Evolutionary conservation across 1,284 basidiomycete genomes (phyloP), one percentile per base, ranked within the genome.

Genomic region (Vanrija humicola): DNA sequence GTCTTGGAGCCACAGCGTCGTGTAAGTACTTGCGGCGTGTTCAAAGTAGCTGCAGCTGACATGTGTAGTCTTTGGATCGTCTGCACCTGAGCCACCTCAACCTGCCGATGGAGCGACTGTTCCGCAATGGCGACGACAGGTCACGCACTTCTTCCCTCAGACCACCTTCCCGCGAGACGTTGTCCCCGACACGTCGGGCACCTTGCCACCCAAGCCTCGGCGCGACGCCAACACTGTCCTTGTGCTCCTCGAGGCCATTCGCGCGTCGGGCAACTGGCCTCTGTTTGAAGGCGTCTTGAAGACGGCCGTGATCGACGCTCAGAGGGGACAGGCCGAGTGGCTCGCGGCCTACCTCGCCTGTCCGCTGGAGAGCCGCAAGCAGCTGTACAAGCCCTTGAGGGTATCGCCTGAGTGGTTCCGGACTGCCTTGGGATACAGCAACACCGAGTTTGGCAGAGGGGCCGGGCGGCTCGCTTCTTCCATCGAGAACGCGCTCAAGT

Each of bases 371-470:
- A 16, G 14, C 16, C 55, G 59, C 3, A n/a, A 18, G 14, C 16
- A 43, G 19, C 55, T 61, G 16, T 21, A 9, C 4, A 43, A 48
- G 8, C 50, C 59, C 0, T 38, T 26, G 2, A 43, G 59, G 6
- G 38, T 57, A 10, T 34, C 50, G 6, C 55, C 59, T 9, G 59
- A 61, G 16, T 61, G 59, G 59, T 58, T 57, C 53, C 52, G 47
- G 5, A 23, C 26, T 7, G 52, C 40, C 2, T 48, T 57, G 8
- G 53, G 40, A 3, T 38, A 40, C 23, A 43, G 54, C 42, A 21
- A 38, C 10, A 3, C 18, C 34, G 19, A 46, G 18, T 39, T 46
- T 19, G 29, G 25, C 6, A 19, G 43, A 23, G 42, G 53, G n/a
- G 46, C 56, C 0, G 21, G 3, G 10, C 56, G 50, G 6, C 42